A percentile compares a stretch with the other conserved stretches of the same genome.
Conservation (phyloP, 2,329 filamentous ascomycete species). For the Cladosporium sp. region DNA sequence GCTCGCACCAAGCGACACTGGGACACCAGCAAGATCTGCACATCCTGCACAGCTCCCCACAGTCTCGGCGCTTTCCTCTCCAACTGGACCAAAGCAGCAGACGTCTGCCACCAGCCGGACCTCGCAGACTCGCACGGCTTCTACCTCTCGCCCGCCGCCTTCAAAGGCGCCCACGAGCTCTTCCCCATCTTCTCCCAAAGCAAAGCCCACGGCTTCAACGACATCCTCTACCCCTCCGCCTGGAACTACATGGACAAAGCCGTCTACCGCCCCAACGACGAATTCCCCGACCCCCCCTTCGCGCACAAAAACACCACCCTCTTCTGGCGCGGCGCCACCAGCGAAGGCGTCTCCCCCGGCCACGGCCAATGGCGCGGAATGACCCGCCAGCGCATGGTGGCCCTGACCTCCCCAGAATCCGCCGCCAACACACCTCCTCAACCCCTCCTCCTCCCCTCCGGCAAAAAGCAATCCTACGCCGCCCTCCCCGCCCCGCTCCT, state of each 20-base stretch:
- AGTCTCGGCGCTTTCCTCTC: slow-evolving; percentile 60
- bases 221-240: slow-evolving; percentile 65
- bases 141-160: slow-evolving; percentile 57
- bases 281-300: slow-evolving; percentile 51
- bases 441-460: slow-evolving; percentile 51
- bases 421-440: slow-evolving; percentile 46
- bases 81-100: slow-evolving; percentile 58
- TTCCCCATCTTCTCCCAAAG: slow-evolving; percentile 70
- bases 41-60: slow-evolving; percentile 56
- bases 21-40: slow-evolving; percentile 60
- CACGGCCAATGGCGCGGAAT: slow-evolving; percentile 55
- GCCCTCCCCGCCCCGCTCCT: slow-evolving; percentile 48
- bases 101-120: slow-evolving; percentile 73
- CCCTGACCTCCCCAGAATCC: slow-evolving; percentile 39
- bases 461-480: slow-evolving; percentile 47
- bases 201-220: slow-evolving; percentile 65
- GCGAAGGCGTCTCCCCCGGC: slow-evolving; percentile 46
- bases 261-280: slow-evolving; percentile 45
- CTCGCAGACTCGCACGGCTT: slow-evolving; percentile 68
- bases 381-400: slow-evolving; percentile 65
- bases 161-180: slow-evolving; percentile 58
- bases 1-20: slow-evolving; percentile 55
- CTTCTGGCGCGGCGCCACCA: slow-evolving; percentile 69
- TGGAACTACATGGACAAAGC: slow-evolving; percentile 58
- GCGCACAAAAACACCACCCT: slow-evolving; percentile 57